These are phyloP conservation scores for Rhynchospora breviuscula DNA, from an alignment of 176 grass and related monocot genomes.

Conservation along the genomic window DNA sequence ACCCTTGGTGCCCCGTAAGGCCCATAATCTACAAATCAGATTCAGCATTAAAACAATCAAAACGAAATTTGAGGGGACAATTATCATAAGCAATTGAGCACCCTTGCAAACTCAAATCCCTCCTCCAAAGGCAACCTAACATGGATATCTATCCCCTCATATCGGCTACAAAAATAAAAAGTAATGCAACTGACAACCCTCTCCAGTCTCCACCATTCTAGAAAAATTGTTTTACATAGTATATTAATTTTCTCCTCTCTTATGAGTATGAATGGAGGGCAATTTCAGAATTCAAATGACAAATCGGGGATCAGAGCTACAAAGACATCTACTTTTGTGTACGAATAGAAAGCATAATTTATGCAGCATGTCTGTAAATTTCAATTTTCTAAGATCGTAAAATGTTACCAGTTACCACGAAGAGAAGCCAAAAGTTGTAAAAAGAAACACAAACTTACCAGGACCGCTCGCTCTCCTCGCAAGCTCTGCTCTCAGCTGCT, in stretches of 20 bases:
- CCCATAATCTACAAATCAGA: background rate
- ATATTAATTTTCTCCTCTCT: background rate
- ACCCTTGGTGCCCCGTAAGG: background rate
- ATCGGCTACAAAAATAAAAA: background rate
- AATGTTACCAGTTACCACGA: background rate
- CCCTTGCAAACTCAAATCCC: background rate
- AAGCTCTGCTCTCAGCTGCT: conserved; percentile 36
- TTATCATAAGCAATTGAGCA: background rate
- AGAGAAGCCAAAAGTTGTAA: background rate
- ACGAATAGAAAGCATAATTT: background rate
- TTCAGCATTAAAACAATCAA: background rate
- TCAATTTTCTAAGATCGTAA: background rate
- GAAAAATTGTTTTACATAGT: background rate
- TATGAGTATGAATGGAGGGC: background rate
- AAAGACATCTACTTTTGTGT: background rate
- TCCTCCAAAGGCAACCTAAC: background rate
- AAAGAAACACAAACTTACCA: conserved; percentile 19
- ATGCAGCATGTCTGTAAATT: background rate
- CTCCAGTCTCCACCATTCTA: background rate
- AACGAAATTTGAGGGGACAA: background rate
- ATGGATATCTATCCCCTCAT: background rate
- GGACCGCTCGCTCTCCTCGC: conserved; percentile 28
- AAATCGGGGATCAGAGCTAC: background rate
- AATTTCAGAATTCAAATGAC: background rate
- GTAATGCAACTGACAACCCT: background rate